phyloP scores from a whole-genome alignment of 1,139 yeast genomes.

The Suhomyces bolitotheri region DNA sequence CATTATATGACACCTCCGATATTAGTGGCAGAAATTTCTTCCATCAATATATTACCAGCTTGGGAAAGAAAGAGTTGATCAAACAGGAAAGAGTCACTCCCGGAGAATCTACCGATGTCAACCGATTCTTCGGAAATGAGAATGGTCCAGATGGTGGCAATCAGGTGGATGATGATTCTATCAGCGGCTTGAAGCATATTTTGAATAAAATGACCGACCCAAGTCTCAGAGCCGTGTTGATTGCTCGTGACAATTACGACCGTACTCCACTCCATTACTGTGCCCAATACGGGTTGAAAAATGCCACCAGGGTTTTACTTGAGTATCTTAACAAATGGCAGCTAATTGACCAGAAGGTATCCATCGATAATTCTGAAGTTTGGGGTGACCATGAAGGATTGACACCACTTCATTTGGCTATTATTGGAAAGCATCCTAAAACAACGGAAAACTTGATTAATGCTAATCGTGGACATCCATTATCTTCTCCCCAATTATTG shows the following conservation, averaged over 20 bases:
- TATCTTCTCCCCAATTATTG: slow-evolving; percentile 52
- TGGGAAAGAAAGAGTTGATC: slow-evolving; percentile 56
- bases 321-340: slow-evolving; percentile 37
- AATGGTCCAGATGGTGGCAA: slow-evolving; percentile 65
- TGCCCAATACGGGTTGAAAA: slow-evolving; percentile 79
- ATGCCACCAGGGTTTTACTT: slow-evolving; percentile 58
- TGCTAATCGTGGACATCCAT: slow-evolving; percentile 33
- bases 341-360: slow-evolving; percentile 36
- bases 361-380: slow-evolving; percentile 57
- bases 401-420: slow-evolving; percentile 83
- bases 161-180: slow-evolving; percentile 28
- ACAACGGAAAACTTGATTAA: slow-evolving; percentile 64
- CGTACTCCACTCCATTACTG: slow-evolving; percentile 92
- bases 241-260: slow-evolving; percentile 70
- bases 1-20: slow-evolving; percentile 60
- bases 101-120: slow-evolving; percentile 37
- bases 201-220: slow-evolving; percentile 44
- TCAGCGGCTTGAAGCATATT: slow-evolving; percentile 54
- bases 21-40: slow-evolving; percentile 81
- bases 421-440: slow-evolving; percentile 78
- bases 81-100: slow-evolving; percentile 32
- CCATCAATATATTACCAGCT: slow-evolving; percentile 76
- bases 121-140: slow-evolving; percentile 32
- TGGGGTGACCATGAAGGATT: slow-evolving; percentile 88
- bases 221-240: slow-evolving; percentile 49